A percentile compares a stretch with the other conserved stretches of the same genome.
Evolutionary conservation across 2,329 filamentous ascomycete genomes (phyloP).

Genomic region (Epichloe bromicola): DNA sequence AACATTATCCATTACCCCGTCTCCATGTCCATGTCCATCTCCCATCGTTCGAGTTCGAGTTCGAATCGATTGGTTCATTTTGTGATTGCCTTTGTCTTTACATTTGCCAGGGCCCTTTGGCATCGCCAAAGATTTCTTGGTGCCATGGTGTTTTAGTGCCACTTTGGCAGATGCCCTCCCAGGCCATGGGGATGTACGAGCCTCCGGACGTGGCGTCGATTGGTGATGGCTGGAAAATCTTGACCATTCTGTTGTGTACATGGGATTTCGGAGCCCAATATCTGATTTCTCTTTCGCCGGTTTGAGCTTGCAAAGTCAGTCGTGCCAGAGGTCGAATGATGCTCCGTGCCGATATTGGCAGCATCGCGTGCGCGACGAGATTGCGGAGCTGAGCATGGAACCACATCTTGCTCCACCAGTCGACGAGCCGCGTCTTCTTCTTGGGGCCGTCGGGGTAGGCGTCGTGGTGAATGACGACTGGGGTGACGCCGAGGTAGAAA

Average conservation of each 20-base stretch:
- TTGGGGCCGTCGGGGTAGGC: conserved; percentile 22
- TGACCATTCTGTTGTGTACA: conserved; percentile 7
- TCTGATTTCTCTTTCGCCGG: conserved; percentile 5
- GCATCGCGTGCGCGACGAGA: conserved; percentile 16
- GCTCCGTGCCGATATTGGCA: neutral
- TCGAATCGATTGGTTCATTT: too few relatives aligned
- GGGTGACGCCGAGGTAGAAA: conserved; percentile 23
- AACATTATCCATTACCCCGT: neutral
- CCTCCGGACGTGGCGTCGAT: conserved; percentile 2
- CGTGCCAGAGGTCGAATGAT: conserved; percentile 11
- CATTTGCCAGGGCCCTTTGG: conserved; percentile 16
- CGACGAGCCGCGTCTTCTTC: conserved; percentile 18
- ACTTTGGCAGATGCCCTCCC: conserved; percentile 23
- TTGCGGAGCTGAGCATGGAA: conserved; percentile 20
- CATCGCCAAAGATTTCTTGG: conserved; percentile 21
- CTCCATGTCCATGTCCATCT: neutral
- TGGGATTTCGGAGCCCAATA: conserved; percentile 14
- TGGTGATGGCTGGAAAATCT: conserved; percentile 13
- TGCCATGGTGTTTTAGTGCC: conserved; percentile 16
- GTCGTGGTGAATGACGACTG: conserved; percentile 25
- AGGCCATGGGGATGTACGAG: conserved; percentile 14
- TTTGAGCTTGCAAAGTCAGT: neutral
- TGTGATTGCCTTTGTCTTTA: neutral
- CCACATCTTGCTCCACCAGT: conserved; percentile 26
- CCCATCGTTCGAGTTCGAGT: too few relatives aligned